These are phyloP conservation scores for Bondarzewia mesenterica DNA, from an alignment of 1,284 basidiomycete genomes.

Conservation along the genomic window DNA sequence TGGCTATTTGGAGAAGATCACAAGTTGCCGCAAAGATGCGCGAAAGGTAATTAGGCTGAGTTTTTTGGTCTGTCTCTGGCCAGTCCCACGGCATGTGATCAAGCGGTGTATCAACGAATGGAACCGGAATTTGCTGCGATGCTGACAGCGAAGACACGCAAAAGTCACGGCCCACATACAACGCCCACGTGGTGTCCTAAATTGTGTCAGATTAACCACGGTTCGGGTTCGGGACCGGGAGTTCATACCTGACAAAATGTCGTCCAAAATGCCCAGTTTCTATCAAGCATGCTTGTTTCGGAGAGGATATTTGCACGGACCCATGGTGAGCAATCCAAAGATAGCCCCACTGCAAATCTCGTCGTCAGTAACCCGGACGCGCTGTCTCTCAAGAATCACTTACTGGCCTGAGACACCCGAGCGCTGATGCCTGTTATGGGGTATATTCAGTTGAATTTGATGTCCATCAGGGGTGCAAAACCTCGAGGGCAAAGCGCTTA, in stretches of 20 bases:
- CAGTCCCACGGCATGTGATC: conserved; percentile 39
- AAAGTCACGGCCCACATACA: conserved; percentile 52
- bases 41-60: conserved; percentile 39
- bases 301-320: conserved; percentile 39
- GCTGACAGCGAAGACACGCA: conserved; percentile 33
- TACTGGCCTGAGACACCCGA: conserved; percentile 35
- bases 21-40: conserved; percentile 46
- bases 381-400: conserved; percentile 9
- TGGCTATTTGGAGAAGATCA: conserved; percentile 44
- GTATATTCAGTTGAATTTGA: not conserved
- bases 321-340: conserved; percentile 49
- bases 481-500: conserved; percentile 15
- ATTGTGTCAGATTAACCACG: not conserved
- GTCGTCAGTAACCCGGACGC: not conserved
- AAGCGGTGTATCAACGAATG: conserved; percentile 35
- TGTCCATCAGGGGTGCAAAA: not conserved
- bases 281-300: conserved; percentile 41
- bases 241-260: conserved; percentile 38
- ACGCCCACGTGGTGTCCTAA: conserved; percentile 51
- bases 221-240: not conserved
- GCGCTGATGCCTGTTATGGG: conserved; percentile 39
- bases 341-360: conserved; percentile 41
- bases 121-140: conserved; percentile 29
- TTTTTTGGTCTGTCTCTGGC: conserved; percentile 24
- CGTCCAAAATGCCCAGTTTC: conserved; percentile 50